Percentiles rank a stretch among this genome's conserved stretches.
phyloP scores from a whole-genome alignment of 1,139 yeast genomes.

The Kodamaea sp. region DNA sequence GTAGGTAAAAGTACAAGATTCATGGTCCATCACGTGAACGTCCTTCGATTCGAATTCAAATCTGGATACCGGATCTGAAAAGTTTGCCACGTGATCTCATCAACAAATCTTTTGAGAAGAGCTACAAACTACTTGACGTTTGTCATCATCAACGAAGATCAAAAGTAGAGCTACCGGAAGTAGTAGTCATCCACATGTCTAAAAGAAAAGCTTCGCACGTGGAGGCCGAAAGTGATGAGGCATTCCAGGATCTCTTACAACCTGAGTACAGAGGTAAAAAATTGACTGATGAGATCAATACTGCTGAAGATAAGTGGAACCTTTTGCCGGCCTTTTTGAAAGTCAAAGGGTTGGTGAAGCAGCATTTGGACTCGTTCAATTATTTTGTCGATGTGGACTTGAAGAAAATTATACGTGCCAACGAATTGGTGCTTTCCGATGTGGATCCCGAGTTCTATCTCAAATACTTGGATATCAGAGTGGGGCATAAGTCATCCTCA shows the following conservation, averaged over 20 bases:
- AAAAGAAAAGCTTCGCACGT: conserved; percentile 20
- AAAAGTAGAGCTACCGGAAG: background rate
- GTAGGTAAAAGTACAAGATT: no score
- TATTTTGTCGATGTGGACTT: conserved; percentile 92
- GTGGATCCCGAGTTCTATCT: conserved; percentile 96
- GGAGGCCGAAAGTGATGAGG: conserved; percentile 35
- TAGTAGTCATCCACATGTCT: conserved; percentile 11
- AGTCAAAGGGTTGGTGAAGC: conserved; percentile 95
- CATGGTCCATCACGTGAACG: no score
- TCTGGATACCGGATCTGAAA: no score
- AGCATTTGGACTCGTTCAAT: conserved; percentile 94
- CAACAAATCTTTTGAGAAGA: conserved; percentile 9
- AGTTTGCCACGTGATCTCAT: conserved; percentile 1
- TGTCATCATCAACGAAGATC: conserved; percentile 5
- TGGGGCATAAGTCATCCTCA: conserved; percentile 68
- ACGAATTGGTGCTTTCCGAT: conserved; percentile 84
- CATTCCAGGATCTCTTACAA: conserved; percentile 74
- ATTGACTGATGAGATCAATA: conserved; percentile 81
- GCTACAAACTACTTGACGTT: conserved; percentile 3
- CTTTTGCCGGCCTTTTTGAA: conserved; percentile 91
- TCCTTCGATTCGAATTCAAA: no score
- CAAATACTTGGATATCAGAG: conserved; percentile 87
- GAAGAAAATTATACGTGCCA: conserved; percentile 88
- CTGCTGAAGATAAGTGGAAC: conserved; percentile 96
- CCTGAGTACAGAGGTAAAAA: conserved; percentile 85